phyloP scores from a whole-genome alignment of 2,329 filamentous ascomycete species.

The Cryphonectria naterciae region DNA sequence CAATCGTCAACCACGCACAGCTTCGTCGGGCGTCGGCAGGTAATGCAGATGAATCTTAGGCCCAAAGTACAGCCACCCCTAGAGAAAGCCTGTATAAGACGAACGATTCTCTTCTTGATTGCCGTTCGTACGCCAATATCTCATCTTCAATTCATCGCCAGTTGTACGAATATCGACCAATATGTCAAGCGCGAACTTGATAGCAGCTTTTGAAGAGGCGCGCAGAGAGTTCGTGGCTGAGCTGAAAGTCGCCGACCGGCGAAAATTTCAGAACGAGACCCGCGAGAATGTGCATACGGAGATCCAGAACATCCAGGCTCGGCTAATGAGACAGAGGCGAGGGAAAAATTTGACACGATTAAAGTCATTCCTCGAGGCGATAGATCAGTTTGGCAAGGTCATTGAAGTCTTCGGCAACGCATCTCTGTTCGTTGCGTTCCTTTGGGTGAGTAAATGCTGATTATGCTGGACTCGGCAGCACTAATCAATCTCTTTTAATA shows the following conservation, averaged over 20 bases:
- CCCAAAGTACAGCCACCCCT: not conserved
- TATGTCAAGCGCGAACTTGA: not conserved
- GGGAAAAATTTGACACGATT: constrained; percentile 10
- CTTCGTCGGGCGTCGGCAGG: not conserved
- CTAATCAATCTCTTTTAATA: not conserved
- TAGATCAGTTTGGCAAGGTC: constrained; percentile 10
- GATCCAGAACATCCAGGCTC: not conserved
- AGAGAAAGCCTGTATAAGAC: not conserved
- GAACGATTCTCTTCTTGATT: not conserved
- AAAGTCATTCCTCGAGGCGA: constrained; percentile 11
- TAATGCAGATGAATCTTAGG: not conserved
- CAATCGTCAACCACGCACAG: not conserved
- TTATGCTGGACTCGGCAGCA: not conserved
- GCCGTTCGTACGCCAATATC: not conserved
- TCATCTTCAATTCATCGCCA: not conserved
- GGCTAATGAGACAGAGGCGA: constrained; percentile 1
- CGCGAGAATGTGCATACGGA: not conserved
- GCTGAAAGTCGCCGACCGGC: not conserved
- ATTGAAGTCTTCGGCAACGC: constrained; percentile 16
- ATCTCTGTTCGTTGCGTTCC: constrained; percentile 5
- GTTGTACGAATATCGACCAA: not conserved
- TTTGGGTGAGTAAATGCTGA: constrained; percentile 15
- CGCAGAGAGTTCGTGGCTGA: constrained; percentile 6
- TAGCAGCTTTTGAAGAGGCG: not conserved
- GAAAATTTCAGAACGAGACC: not conserved